A percentile compares a stretch with the other conserved stretches of the same genome.
These are phyloP conservation scores for Ceratobasidium papillatum DNA, from an alignment of 1,284 basidiomycete genomes.

Conservation along the genomic window DNA sequence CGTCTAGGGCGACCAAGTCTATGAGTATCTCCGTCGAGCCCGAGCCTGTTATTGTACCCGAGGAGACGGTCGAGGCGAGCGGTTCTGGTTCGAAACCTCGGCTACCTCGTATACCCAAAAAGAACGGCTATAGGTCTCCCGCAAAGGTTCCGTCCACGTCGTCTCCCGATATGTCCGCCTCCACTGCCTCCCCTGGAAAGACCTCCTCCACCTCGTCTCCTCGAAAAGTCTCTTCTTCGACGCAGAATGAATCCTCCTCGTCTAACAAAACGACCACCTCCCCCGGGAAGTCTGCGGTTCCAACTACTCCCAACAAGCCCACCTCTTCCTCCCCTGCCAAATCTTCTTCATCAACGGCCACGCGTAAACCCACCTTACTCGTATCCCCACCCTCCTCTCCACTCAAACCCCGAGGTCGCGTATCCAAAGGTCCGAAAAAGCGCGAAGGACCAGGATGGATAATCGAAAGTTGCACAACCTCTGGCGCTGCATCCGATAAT, in stretches of 20 bases:
- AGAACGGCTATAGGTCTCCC: background rate
- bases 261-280: background rate
- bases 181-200: background rate
- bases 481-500: background rate
- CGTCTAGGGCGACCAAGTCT: constrained; percentile 2
- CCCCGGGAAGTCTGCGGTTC: background rate
- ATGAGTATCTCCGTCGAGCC: constrained; percentile 37
- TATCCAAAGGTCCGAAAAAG: constrained; percentile 32
- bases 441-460: constrained; percentile 21
- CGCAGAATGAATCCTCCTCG: background rate
- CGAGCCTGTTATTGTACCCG: background rate
- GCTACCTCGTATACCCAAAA: background rate
- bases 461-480: constrained; percentile 32
- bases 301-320: too few species aligned
- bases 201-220: background rate
- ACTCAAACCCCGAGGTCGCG: constrained; percentile 20
- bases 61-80: background rate
- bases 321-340: background rate
- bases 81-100: background rate
- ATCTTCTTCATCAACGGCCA: background rate
- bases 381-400: background rate
- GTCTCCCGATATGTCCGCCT: background rate
- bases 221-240: background rate
- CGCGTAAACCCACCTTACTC: background rate
- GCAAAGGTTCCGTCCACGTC: background rate